These are phyloP conservation scores for Phylloporus arenicola DNA, from an alignment of 768 basidiomycete genomes.

Conservation along the genomic window DNA sequence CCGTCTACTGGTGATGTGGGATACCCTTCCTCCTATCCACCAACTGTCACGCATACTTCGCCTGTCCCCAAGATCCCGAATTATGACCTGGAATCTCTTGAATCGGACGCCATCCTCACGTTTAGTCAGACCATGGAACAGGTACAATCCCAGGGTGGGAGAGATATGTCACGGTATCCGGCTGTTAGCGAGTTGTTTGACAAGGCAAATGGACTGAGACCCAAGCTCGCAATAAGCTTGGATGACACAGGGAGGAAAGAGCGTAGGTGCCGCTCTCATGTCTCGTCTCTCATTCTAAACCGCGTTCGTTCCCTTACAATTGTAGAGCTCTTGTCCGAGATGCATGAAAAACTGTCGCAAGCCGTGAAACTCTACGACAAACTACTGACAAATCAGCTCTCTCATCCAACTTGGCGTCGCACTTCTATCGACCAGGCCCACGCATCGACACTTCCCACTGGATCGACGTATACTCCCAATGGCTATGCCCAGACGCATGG, in stretches of 20 bases:
- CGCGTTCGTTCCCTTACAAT: background rate
- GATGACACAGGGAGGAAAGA: slow-evolving; percentile 86
- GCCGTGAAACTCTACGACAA: slow-evolving; percentile 91
- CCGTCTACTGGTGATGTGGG: slow-evolving; percentile 49
- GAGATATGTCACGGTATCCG: slow-evolving; percentile 76
- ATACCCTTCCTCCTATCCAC: slow-evolving; percentile 44
- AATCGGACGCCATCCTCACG: slow-evolving; percentile 81
- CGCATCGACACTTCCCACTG: slow-evolving; percentile 25
- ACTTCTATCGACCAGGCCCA: slow-evolving; percentile 18
- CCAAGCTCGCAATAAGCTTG: slow-evolving; percentile 76
- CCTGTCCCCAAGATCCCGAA: slow-evolving; percentile 54
- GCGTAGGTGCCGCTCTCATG: slow-evolving; percentile 43
- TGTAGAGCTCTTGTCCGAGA: slow-evolving; percentile 80
- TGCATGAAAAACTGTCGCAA: slow-evolving; percentile 91
- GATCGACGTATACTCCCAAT: slow-evolving; percentile 14
- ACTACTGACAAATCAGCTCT: slow-evolving; percentile 76
- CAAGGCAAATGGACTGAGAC: slow-evolving; percentile 70
- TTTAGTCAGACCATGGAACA: slow-evolving; percentile 90
- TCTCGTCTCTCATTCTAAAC: background rate
- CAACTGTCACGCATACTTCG: slow-evolving; percentile 33
- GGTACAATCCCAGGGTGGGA: slow-evolving; percentile 68
- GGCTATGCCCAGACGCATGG: slow-evolving; percentile 30
- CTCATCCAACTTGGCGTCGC: slow-evolving; percentile 61
- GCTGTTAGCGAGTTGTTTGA: slow-evolving; percentile 82
- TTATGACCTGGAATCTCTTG: slow-evolving; percentile 77